Percentiles rank a stretch among this genome's conserved stretches.
Conservation (phyloP, 106 monocot genomes). For the Gastrodia elata region DNA sequence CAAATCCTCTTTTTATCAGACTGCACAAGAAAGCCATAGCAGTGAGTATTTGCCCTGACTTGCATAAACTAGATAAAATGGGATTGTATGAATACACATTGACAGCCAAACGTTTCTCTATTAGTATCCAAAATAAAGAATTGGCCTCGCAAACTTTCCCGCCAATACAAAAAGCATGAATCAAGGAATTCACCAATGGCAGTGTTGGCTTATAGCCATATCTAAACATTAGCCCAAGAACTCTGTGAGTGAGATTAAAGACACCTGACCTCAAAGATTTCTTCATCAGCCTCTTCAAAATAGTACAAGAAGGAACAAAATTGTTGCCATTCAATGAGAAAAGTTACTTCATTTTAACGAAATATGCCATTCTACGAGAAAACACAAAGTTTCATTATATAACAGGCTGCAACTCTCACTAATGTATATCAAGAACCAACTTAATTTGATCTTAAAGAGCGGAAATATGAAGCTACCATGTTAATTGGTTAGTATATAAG, state of each 20-base stretch:
- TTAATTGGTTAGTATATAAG: too few relatives aligned
- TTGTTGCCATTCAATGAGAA: too few relatives aligned
- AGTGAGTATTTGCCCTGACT: constrained; percentile 17
- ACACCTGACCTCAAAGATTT: constrained; percentile 27
- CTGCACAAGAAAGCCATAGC: constrained; percentile 40
- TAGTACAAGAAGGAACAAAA: constrained; percentile 36
- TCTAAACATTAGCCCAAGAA: constrained; percentile 34
- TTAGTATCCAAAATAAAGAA: constrained; percentile 16
- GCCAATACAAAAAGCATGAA: constrained; percentile 16
- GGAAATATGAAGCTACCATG: too few relatives aligned
- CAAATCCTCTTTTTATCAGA: constrained; percentile 45
- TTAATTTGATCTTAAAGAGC: too few relatives aligned
- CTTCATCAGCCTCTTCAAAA: constrained; percentile 36
- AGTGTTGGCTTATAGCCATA: constrained; percentile 22
- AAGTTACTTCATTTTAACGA: too few relatives aligned
- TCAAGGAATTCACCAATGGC: constrained; percentile 25
- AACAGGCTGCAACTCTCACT: too few relatives aligned
- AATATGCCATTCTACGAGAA: too few relatives aligned
- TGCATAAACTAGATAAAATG: constrained; percentile 47
- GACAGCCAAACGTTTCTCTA: constrained; percentile 30
- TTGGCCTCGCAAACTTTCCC: constrained; percentile 26
- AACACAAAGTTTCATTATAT: too few relatives aligned
- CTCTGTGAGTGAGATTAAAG: constrained; percentile 10
- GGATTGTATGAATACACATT: constrained; percentile 42
- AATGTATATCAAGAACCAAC: too few relatives aligned